Conservation (phyloP, 192 early-diverging fungal genomes). For the Geosiphon pyriformis region DNA sequence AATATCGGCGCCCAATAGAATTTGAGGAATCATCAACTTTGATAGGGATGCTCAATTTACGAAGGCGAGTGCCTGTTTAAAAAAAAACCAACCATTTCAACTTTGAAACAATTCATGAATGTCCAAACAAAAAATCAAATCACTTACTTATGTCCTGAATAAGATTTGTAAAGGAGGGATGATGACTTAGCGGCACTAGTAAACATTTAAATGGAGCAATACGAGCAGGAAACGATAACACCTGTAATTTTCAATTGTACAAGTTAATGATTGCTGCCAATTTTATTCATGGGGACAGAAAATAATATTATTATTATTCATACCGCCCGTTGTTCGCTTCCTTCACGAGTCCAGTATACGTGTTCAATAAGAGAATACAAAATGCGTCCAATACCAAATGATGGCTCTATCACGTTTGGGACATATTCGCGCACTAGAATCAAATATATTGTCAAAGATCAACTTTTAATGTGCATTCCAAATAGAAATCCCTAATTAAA, state of each 20-base stretch:
- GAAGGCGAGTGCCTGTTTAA: slow-evolving; percentile 59
- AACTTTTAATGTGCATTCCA: too few species aligned
- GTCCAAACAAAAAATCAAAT: neutral
- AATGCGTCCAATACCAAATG: slow-evolving; percentile 98
- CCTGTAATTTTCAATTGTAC: too few species aligned
- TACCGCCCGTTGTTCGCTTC: slow-evolving; percentile 73
- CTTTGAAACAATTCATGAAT: neutral
- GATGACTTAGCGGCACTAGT: slow-evolving; percentile 79
- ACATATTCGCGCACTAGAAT: slow-evolving; percentile 81
- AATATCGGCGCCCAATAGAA: slow-evolving; percentile 91
- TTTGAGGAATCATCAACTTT: slow-evolving; percentile 85
- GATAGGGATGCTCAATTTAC: slow-evolving; percentile 69
- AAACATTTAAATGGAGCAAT: slow-evolving; percentile 95
- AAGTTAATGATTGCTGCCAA: too few species aligned
- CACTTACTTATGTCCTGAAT: slow-evolving; percentile 49
- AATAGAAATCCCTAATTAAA: too few species aligned
- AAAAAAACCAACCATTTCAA: slow-evolving; percentile 15
- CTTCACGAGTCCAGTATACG: slow-evolving; percentile 83
- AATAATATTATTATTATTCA: neutral
- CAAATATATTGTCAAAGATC: too few species aligned
- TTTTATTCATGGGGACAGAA: too few species aligned
- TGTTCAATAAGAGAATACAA: slow-evolving; percentile 96
- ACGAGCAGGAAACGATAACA: slow-evolving; percentile 85
- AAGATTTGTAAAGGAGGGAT: slow-evolving; percentile 71
- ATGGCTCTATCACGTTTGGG: slow-evolving; percentile 99